Conservation (phyloP, 2,329 filamentous ascomycete genomes). For the Fusarium odoratissimum region DNA sequence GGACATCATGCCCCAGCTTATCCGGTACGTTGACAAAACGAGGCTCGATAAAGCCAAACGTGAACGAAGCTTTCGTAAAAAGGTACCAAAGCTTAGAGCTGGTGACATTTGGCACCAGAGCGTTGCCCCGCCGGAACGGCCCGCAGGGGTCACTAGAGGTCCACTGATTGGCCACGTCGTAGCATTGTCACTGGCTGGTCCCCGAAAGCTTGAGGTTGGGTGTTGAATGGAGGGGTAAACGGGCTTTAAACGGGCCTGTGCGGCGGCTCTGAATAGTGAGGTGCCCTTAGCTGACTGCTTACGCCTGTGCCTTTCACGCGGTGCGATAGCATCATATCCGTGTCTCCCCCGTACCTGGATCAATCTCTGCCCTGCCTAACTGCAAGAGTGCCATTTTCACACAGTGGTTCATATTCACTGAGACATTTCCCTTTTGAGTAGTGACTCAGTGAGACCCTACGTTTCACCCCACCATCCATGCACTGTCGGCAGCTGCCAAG, state of each 20-base stretch:
- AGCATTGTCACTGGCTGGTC: constrained; percentile 14
- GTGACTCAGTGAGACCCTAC: constrained; percentile 18
- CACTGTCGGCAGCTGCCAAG: constrained; percentile 30
- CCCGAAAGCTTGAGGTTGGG: constrained; percentile 15
- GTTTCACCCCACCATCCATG: constrained; percentile 29
- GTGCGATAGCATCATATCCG: constrained; percentile 12
- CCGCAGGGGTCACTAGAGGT: constrained; percentile 29
- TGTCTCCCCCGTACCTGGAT: neutral
- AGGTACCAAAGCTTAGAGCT: constrained; percentile 1
- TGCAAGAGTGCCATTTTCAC: neutral
- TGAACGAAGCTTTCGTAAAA: constrained; percentile 5
- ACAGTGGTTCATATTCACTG: constrained; percentile 9
- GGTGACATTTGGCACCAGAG: constrained; percentile 15
- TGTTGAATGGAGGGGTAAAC: constrained; percentile 28
- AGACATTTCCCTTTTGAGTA: constrained; percentile 11
- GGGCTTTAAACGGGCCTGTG: constrained; percentile 10
- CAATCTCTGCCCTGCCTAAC: neutral
- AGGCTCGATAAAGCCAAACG: neutral
- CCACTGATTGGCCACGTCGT: constrained; percentile 29
- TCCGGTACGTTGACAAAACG: neutral
- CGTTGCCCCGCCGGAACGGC: constrained; percentile 41
- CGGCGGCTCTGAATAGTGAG: constrained; percentile 7
- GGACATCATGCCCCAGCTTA: neutral
- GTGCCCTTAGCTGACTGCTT: neutral
- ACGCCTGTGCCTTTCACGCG: neutral